Evolutionary conservation across 1,139 yeast species (phyloP).

Genomic region (Debaryomyces sp.): DNA sequence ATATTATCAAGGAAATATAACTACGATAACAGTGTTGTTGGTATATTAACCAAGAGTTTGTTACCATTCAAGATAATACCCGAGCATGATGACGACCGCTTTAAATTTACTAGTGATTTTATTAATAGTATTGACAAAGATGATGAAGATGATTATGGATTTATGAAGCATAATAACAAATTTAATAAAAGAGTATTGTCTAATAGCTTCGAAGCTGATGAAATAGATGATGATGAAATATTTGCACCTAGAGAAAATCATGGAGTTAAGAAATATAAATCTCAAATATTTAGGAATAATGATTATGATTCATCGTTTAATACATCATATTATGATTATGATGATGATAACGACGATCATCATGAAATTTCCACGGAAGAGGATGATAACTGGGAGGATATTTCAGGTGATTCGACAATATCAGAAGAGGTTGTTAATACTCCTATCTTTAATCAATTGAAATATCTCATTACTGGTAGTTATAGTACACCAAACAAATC

Average conservation of each 20-base stretch:
- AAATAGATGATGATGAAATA: constrained; percentile 19
- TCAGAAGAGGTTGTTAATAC: constrained; percentile 19
- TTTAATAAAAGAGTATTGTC: constrained; percentile 35
- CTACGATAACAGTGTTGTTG: constrained; percentile 12
- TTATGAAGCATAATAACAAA: constrained; percentile 33
- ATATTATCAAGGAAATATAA: constrained; percentile 35
- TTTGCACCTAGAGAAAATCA: constrained; percentile 13
- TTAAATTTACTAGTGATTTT: constrained; percentile 13
- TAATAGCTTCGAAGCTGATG: constrained; percentile 27
- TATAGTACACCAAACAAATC: constrained; percentile 21
- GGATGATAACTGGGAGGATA: constrained; percentile 17
- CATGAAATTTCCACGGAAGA: constrained; percentile 15
- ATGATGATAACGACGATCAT: constrained; percentile 15
- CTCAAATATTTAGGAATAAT: constrained; percentile 33
- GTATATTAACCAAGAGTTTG: constrained; percentile 25
- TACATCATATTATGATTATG: constrained; percentile 18
- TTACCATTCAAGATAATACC: constrained; percentile 9
- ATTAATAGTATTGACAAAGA: constrained; percentile 11
- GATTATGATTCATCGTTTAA: constrained; percentile 16
- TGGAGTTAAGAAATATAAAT: constrained; percentile 35
- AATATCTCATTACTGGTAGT: constrained; percentile 35
- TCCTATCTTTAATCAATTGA: constrained; percentile 35
- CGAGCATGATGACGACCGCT: constrained; percentile 12
- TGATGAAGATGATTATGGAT: constrained; percentile 40
- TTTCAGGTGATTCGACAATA: constrained; percentile 11